These are phyloP conservation scores for Populus deltoides DNA, from an alignment of 345 rosid species.

Conservation along the genomic window DNA sequence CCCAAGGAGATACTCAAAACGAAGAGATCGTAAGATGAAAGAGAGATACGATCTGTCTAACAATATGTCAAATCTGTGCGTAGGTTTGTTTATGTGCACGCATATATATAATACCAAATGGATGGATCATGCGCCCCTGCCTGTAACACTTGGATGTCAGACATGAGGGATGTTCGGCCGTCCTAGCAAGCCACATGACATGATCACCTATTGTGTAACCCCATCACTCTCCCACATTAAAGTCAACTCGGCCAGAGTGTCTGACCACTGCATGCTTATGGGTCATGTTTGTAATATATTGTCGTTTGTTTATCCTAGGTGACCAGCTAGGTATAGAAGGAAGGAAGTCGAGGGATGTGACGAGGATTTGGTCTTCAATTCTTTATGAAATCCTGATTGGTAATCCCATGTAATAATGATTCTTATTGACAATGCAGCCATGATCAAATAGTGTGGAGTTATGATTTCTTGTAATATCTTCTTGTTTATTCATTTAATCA, in stretches of 20 bases:
- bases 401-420: too few relatives aligned
- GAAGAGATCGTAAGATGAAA: conserved; percentile 62
- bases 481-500: too few relatives aligned
- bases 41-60: background rate
- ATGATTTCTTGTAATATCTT: too few relatives aligned
- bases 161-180: background rate
- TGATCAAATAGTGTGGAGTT: too few relatives aligned
- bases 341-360: too few relatives aligned
- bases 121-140: background rate
- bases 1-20: conserved; percentile 24
- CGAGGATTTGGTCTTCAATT: too few relatives aligned
- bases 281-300: background rate
- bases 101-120: background rate
- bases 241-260: background rate
- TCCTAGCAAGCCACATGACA: background rate
- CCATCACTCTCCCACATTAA: background rate
- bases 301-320: too few relatives aligned
- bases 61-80: background rate
- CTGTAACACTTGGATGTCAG: background rate
- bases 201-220: background rate
- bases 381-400: too few relatives aligned
- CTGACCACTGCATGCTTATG: background rate
- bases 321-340: too few relatives aligned
- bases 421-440: too few relatives aligned
- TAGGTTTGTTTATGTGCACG: too few relatives aligned